Evolutionary conservation across 352 stramenopile species (phyloP), one percentile per base, ranked within the genome.

Genomic region (Vaucheria bursata): DNA sequence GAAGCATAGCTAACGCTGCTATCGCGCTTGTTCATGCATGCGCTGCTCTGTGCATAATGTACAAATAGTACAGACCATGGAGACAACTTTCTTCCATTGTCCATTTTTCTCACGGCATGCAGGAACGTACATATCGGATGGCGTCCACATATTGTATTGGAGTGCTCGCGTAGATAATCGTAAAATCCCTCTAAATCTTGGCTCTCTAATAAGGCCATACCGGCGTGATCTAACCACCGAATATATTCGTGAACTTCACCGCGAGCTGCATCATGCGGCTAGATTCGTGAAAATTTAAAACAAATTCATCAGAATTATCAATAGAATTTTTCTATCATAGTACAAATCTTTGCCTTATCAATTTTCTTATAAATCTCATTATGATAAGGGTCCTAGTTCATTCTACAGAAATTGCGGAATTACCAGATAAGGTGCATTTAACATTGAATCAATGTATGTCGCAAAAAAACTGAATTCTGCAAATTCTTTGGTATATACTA

Each of bases 71-170:
- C 59, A 18, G 59, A 69, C 4, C 5, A 69, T 6, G 59, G 59
- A 29, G 59, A 38, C 5, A 29, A 18, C 18, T 69, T 34, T 38
- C 29, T 38, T 32, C 73, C 68, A 25, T 79, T 84, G 6, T 18
- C 37, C 6, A 75, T 38, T 34, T 39, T 50, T 36, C 82, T 35
- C 2, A 90, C 49, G 32, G 85, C 79, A 71, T 90, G 77, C 74
- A 86, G 36, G 29, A 86, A 52, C 5, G 86, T 76, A n/a, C 75
- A 69, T 6, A 98, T 97, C 32, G 94, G 92, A 85, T 98, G 94
- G 53, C 93, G 90, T 1, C 94, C 94, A 79, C 95, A 98, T 79
- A 98, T 98, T 2, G 95, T 98, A 85, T 98, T 98, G 59, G 86
- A 88, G 38, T 92, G 96, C 85, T 95, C 86, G 72, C 93, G 86